These are phyloP conservation scores for Rhododendron vialii DNA, from an alignment of 148 eudicot species.

Conservation along the genomic window DNA sequence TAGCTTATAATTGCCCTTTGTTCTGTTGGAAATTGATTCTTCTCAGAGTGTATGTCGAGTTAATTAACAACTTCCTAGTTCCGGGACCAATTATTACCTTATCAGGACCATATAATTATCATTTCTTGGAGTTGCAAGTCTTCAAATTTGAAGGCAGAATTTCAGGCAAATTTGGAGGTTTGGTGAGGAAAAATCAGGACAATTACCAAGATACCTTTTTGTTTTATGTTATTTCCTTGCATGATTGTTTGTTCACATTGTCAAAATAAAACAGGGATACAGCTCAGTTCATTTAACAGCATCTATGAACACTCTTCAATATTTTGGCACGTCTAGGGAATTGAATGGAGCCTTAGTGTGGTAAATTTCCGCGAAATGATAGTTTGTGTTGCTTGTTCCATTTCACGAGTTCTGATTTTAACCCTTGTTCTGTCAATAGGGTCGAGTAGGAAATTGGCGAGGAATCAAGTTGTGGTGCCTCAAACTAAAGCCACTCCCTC, in stretches of 20 bases:
- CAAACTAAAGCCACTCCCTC: slow-evolving; percentile 37
- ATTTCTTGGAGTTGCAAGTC: background rate
- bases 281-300: background rate
- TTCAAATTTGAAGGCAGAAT: background rate
- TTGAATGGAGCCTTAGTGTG: background rate
- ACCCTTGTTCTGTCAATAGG: slow-evolving; percentile 30
- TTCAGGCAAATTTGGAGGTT: background rate
- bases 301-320: background rate
- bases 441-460: slow-evolving; percentile 32
- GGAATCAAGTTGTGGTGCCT: slow-evolving; percentile 33
- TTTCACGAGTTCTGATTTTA: slow-evolving; percentile 1
- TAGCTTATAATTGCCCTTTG: background rate
- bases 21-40: background rate
- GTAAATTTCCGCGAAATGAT: slow-evolving; percentile 1
- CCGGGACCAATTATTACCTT: too few species aligned
- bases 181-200: background rate
- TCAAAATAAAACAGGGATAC: background rate
- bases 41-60: background rate
- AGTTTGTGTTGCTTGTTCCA: background rate
- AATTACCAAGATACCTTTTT: background rate
- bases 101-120: background rate
- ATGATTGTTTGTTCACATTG: background rate
- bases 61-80: too few species aligned
- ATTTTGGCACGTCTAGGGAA: background rate
- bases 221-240: background rate